Percentiles rank a stretch among this genome's conserved stretches.
phyloP scores from a whole-genome alignment of 1,139 yeast genomes.

The Debaryomycetaceae sp. region DNA sequence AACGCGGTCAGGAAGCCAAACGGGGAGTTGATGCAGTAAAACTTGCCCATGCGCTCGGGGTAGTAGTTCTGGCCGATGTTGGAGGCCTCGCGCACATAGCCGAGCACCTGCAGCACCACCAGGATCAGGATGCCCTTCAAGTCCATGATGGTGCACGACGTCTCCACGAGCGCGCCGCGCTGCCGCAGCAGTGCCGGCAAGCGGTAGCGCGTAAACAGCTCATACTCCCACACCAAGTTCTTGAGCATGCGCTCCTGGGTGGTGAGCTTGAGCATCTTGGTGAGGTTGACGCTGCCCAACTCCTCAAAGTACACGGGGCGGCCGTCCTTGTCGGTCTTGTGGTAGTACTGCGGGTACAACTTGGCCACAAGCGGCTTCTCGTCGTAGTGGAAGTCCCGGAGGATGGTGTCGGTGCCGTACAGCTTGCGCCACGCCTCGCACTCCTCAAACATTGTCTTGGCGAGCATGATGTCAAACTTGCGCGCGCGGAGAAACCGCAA shows the following conservation, averaged over 20 bases:
- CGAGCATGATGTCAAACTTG: constrained; percentile 78
- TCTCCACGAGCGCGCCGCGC: constrained; percentile 75
- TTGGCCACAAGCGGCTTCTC: constrained; percentile 89
- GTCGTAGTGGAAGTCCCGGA: constrained; percentile 80
- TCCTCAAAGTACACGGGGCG: constrained; percentile 95
- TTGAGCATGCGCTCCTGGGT: constrained; percentile 94
- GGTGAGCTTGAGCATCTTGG: constrained; percentile 90
- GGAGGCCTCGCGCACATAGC: constrained; percentile 90
- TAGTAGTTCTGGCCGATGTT: constrained; percentile 93
- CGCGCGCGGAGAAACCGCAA: constrained; percentile 92
- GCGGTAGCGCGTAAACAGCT: constrained; percentile 76
- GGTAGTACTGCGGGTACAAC: constrained; percentile 94
- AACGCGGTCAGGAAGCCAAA: constrained; percentile 96
- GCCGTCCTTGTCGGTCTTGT: constrained; percentile 94
- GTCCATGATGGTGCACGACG: constrained; percentile 94
- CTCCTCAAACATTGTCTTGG: constrained; percentile 75
- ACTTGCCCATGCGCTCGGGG: constrained; percentile 99
- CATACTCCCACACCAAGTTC: constrained; percentile 97
- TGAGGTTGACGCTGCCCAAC: constrained; percentile 82
- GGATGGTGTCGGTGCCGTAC: constrained; percentile 80
- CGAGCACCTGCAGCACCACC: constrained; percentile 78
- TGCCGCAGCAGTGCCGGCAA: constrained; percentile 93
- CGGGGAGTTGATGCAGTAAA: constrained; percentile 93
- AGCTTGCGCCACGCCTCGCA: constrained; percentile 93
- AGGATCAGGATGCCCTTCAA: constrained; percentile 88